Conservation (phyloP, 148 eudicot genomes). For the Pouteria glomerata region DNA sequence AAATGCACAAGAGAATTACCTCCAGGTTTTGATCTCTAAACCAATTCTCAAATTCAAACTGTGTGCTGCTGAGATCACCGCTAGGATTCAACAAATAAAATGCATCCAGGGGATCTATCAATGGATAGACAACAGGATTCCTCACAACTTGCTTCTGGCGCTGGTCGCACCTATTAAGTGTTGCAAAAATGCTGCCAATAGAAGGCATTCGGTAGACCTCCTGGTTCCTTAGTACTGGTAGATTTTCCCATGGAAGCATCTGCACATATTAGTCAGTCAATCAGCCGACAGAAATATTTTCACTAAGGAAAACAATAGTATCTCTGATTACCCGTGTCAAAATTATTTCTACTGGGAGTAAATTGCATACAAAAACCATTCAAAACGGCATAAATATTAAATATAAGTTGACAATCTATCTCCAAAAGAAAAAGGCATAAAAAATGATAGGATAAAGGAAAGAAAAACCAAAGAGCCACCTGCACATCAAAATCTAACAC, state of each 20-base stretch:
- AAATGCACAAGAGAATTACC: conserved; percentile 32
- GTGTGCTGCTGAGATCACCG: conserved; percentile 80
- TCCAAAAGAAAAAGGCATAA: background rate
- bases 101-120: conserved; percentile 91
- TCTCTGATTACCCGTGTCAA: conserved; percentile 3
- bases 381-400: background rate
- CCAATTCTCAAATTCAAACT: conserved; percentile 79
- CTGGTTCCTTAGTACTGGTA: conserved; percentile 71
- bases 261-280: conserved; percentile 24
- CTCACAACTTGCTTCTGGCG: conserved; percentile 27
- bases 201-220: conserved; percentile 98
- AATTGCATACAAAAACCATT: background rate
- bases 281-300: background rate
- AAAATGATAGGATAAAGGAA: background rate
- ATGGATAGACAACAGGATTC: conserved; percentile 40
- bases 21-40: conserved; percentile 63
- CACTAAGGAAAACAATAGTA: background rate
- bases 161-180: conserved; percentile 45
- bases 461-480: conserved; percentile 39
- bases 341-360: background rate
- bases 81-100: conserved; percentile 87
- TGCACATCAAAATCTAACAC: conserved; percentile 79
- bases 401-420: background rate
- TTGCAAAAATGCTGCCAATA: conserved; percentile 56
- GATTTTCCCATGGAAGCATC: conserved; percentile 98